Evolutionary conservation across 306 rosid genomes (phyloP), one percentile per base, ranked within the genome.

Genomic region (Coriaria nepalensis): DNA sequence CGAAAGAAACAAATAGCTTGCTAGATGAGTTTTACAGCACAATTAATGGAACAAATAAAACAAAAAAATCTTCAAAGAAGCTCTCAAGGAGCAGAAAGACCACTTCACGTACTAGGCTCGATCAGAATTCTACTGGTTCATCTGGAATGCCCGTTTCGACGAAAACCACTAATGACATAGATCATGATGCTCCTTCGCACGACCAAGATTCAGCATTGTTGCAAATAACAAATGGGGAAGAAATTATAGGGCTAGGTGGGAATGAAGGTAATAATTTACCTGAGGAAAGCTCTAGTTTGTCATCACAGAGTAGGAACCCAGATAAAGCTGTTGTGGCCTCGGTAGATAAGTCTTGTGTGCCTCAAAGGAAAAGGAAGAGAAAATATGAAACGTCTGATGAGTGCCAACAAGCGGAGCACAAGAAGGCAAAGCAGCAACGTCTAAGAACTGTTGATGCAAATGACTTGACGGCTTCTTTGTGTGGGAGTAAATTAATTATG

Each of bases 371-470:
- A 64, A 55, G 59, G 57, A 50, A 36, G 40, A 59, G 41, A 61
- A 29, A 53, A 5, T 11, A 35, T 37, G 56, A 70, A 45, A 38
- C 33, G 45, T 55, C 70, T 6, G 59, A 20, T 50, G 52, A 53
- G 43, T 5, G 15, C 35, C 58, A 52, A 52, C 55, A 9, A n/a
- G 45, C 14, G 5, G 44, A 12, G 11, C 62, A 4, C 6, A 48
- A 64, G 52, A 39, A 40, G 59, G 36, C 39, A 46, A 54, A 57
- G 35, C 61, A 52, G 50, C 66, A 60, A 52, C 53, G 45, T 47
- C 59, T 43, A 12, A 78, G 67, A 53, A 45, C 47, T 10, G 34
- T 61, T 35, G 77, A 62, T 46, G 65, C 13, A 59, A 76, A 70
- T 20, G 54, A 62, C 33, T 10, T 45, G 5, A 52, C 73, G 10